phyloP scores from a whole-genome alignment of 371 early-diverging fungal genomes.

The Syncephalastrum contaminatum region DNA sequence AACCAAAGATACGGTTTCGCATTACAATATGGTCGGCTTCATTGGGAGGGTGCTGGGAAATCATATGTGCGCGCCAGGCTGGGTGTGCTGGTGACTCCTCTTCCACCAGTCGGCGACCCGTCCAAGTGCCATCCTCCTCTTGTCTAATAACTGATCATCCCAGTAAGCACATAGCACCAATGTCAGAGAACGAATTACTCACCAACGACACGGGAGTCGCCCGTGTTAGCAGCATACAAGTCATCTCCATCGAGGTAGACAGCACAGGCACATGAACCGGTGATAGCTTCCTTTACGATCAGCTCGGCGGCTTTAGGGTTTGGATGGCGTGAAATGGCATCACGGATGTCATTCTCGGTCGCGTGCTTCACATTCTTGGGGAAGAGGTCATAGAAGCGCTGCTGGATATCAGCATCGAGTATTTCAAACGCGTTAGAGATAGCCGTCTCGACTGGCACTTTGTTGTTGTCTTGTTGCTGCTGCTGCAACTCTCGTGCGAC shows the following conservation, averaged over 20 bases:
- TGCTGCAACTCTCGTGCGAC: constrained; percentile 33
- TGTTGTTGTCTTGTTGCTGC: background rate
- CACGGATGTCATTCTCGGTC: constrained; percentile 41
- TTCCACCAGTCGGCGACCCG: constrained; percentile 47
- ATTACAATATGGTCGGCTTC: constrained; percentile 37
- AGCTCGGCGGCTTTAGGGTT: constrained; percentile 28
- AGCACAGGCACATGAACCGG: constrained; percentile 80
- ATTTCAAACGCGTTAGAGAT: constrained; percentile 55
- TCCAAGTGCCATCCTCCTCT: constrained; percentile 45
- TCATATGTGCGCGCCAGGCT: constrained; percentile 40
- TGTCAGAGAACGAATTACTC: constrained; percentile 19
- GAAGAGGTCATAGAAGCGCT: constrained; percentile 52
- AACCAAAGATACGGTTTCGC: constrained; percentile 46
- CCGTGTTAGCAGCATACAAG: constrained; percentile 78
- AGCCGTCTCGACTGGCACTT: constrained; percentile 19
- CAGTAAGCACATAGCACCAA: background rate
- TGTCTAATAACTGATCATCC: constrained; percentile 36
- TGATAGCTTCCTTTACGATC: constrained; percentile 53
- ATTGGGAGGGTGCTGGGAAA: constrained; percentile 41
- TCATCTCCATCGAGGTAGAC: constrained; percentile 72
- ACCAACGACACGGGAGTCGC: constrained; percentile 70
- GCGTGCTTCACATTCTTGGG: constrained; percentile 32
- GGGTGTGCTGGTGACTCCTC: constrained; percentile 48
- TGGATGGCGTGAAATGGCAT: constrained; percentile 35
- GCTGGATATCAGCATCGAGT: constrained; percentile 60